Conservation (phyloP, 106 monocot genomes). For the Acanthochlamys bracteata region DNA sequence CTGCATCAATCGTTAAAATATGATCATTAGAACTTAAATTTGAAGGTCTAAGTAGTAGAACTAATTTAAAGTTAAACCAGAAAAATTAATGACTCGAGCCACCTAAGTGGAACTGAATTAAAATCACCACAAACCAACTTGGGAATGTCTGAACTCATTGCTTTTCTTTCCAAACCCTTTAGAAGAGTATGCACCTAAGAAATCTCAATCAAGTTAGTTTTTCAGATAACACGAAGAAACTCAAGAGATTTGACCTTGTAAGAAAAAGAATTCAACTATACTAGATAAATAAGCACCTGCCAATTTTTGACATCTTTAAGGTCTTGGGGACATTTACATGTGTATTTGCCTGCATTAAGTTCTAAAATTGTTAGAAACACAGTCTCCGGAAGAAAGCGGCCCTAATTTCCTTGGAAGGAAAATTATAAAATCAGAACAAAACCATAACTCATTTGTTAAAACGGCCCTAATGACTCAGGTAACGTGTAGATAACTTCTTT, state of each 20-base stretch:
- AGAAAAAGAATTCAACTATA: not conserved
- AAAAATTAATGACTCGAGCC: conserved; percentile 1
- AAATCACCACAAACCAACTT: conserved; percentile 99
- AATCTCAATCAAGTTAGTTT: not conserved
- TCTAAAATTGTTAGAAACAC: not conserved
- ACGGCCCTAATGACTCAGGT: too few relatives aligned
- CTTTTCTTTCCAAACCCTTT: conserved; percentile 92
- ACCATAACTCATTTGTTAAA: too few relatives aligned
- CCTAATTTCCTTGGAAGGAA: too few relatives aligned
- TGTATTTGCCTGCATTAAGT: conserved; percentile 32
- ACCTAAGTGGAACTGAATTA: conserved; percentile 87
- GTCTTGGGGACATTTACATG: conserved; percentile 37
- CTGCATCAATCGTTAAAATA: conserved; percentile 23
- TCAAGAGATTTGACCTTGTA: not conserved
- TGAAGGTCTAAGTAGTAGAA: not conserved
- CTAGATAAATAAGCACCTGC: conserved; percentile 50
- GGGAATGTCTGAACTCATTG: conserved; percentile 88
- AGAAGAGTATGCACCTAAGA: conserved; percentile 84
- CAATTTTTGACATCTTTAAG: conserved; percentile 78
- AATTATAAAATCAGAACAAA: too few relatives aligned
- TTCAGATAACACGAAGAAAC: not conserved
- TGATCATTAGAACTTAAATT: not conserved
- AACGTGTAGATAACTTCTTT: too few relatives aligned
- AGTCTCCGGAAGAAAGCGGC: not conserved
- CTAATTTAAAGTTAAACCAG: not conserved